Evolutionary conservation across 306 rosid species (phyloP).

Genomic region (Mucuna pruriens): DNA sequence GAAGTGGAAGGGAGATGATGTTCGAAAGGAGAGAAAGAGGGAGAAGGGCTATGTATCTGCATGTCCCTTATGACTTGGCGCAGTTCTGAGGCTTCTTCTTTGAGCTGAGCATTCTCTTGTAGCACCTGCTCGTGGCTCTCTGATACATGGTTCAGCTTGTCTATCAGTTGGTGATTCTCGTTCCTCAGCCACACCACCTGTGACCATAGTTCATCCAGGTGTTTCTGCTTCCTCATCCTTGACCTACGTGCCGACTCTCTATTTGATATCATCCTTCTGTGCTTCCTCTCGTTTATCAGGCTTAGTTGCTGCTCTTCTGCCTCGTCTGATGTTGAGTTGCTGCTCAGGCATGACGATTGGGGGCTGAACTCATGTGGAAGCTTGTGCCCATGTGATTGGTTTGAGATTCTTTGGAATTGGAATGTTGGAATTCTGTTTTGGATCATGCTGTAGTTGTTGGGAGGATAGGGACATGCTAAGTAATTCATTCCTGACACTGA

Average conservation of each 20-base stretch:
- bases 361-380: conserved; percentile 61
- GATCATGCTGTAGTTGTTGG: conserved; percentile 41
- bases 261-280: conserved; percentile 91
- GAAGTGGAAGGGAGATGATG: conserved; percentile 50
- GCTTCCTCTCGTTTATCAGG: conserved; percentile 81
- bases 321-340: conserved; percentile 89
- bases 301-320: conserved; percentile 76
- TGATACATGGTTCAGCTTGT: conserved; percentile 67
- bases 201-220: conserved; percentile 95
- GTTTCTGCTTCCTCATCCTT: conserved; percentile 89
- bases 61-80: conserved; percentile 71
- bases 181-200: conserved; percentile 89
- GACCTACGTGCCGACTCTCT: conserved; percentile 95
- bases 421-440: conserved; percentile 50
- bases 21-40: conserved; percentile 60
- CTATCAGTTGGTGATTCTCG: conserved; percentile 80
- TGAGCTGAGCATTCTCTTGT: conserved; percentile 77
- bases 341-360: conserved; percentile 65
- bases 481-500: conserved; percentile 57
- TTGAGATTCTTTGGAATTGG: conserved; percentile 50
- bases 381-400: conserved; percentile 54
- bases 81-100: conserved; percentile 76
- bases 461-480: conserved; percentile 50
- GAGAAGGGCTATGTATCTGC: conserved; percentile 64
- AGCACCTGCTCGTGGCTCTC: conserved; percentile 65